Evolutionary conservation across 1,284 basidiomycete species (phyloP).

Genomic region (Marasmius fiardii): DNA sequence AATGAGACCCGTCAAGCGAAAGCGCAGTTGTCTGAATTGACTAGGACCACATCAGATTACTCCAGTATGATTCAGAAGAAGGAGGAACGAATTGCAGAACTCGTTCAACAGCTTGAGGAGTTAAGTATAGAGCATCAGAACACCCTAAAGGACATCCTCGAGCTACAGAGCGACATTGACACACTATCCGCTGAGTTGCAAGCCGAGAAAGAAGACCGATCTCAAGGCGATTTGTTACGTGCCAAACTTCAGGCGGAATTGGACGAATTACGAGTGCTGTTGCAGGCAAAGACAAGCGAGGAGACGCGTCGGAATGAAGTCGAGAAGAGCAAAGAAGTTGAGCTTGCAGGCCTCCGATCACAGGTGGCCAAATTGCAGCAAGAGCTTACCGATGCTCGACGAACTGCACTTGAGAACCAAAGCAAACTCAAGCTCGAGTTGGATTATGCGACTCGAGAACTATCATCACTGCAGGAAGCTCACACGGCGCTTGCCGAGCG

Average conservation of each 20-base stretch:
- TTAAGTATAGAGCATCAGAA: conserved; percentile 52
- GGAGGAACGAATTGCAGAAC: conserved; percentile 65
- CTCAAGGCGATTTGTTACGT: conserved; percentile 49
- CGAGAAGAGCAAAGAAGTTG: conserved; percentile 85
- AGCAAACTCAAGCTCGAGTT: conserved; percentile 69
- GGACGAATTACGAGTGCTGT: conserved; percentile 78
- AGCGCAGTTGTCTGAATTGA: conserved; percentile 77
- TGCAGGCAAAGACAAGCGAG: conserved; percentile 86
- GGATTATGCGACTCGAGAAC: conserved; percentile 56
- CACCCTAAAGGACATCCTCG: conserved; percentile 57
- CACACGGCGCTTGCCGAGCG: conserved; percentile 65
- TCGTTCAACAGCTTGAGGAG: conserved; percentile 56
- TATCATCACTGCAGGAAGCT: conserved; percentile 51
- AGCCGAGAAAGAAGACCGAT: conserved; percentile 59
- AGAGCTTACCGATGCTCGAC: conserved; percentile 59
- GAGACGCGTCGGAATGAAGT: conserved; percentile 82
- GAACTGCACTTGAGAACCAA: conserved; percentile 56
- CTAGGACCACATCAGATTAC: conserved; percentile 76
- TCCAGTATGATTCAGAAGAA: conserved; percentile 77
- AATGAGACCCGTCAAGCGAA: conserved; percentile 70
- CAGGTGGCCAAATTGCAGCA: conserved; percentile 60
- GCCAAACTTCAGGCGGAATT: conserved; percentile 77
- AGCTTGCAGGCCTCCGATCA: conserved; percentile 72
- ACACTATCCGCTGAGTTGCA: conserved; percentile 65
- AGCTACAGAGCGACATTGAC: conserved; percentile 69